Conservation (phyloP, 1,284 basidiomycete genomes). For the Boletellus dicymbophilus region DNA sequence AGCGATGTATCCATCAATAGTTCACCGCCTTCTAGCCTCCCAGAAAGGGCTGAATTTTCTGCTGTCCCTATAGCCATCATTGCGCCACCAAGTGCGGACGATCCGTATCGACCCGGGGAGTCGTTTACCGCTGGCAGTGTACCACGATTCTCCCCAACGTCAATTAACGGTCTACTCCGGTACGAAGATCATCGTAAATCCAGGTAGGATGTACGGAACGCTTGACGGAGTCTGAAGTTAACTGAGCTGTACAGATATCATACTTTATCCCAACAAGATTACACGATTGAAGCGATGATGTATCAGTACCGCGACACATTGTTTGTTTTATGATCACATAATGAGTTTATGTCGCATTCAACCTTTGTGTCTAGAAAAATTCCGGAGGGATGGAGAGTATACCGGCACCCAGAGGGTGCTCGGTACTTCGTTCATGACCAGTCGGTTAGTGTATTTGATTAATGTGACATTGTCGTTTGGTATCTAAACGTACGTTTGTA, state of each 20-base stretch:
- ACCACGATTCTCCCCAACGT: conserved; percentile 17
- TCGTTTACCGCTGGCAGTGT: neutral
- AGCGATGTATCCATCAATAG: neutral
- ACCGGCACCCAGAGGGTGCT: conserved; percentile 31
- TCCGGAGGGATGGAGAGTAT: conserved; percentile 27
- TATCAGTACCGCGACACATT: conserved; percentile 16
- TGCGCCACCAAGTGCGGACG: conserved; percentile 8
- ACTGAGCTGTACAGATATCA: conserved; percentile 15
- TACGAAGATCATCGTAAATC: conserved; percentile 10
- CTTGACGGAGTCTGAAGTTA: neutral
- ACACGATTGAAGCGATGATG: conserved; percentile 18
- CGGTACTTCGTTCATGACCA: conserved; percentile 28
- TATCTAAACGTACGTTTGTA: conserved; percentile 8
- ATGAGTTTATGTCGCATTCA: neutral
- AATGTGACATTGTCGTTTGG: neutral
- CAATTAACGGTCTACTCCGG: conserved; percentile 13
- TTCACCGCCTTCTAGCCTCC: neutral
- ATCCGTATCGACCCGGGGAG: conserved; percentile 14
- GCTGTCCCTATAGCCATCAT: neutral
- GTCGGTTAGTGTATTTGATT: conserved; percentile 21
- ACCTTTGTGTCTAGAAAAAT: conserved; percentile 8
- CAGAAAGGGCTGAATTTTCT: neutral
- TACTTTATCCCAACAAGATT: neutral
- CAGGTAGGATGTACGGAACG: conserved; percentile 11
- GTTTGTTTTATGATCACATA: conserved; percentile 15